These are phyloP conservation scores for Lindgomyces ingoldianus DNA, from an alignment of 495 filamentous ascomycete genomes.

Conservation along the genomic window DNA sequence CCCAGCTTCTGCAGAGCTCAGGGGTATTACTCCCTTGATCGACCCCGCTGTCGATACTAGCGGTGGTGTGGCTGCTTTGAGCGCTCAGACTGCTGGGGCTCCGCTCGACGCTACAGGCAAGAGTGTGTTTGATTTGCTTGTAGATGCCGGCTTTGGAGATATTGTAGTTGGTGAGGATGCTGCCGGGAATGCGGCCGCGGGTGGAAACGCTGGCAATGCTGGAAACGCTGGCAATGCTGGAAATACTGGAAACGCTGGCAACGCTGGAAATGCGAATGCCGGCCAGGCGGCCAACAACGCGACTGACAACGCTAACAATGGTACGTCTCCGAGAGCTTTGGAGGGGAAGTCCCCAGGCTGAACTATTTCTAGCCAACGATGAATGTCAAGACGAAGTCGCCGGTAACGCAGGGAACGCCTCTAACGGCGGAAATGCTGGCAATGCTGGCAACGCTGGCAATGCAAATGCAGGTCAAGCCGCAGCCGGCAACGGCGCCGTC, in stretches of 20 bases:
- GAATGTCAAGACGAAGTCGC: slow-evolving; percentile 1
- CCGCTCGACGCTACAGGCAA: slow-evolving; percentile 57
- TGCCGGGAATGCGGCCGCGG: slow-evolving; percentile 34
- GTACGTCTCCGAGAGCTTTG: neutral
- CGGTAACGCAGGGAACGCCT: neutral
- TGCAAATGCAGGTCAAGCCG: slow-evolving; percentile 15
- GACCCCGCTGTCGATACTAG: slow-evolving; percentile 58
- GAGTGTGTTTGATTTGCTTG: slow-evolving; percentile 58
- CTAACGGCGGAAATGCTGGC: neutral
- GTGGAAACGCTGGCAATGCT: neutral
- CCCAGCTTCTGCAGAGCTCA: slow-evolving; percentile 57
- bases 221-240: slow-evolving; percentile 16
- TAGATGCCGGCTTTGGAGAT: slow-evolving; percentile 57
- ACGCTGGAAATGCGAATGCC: slow-evolving; percentile 3
- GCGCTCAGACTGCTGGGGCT: slow-evolving; percentile 48
- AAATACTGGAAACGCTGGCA: neutral
- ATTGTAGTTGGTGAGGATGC: slow-evolving; percentile 45
- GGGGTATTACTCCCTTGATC: slow-evolving; percentile 62
- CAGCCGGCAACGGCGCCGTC: slow-evolving; percentile 19
- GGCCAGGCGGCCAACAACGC: neutral
- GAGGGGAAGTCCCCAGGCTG: no score
- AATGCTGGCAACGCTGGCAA: neutral
- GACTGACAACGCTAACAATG: slow-evolving; percentile 7
- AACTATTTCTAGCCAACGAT: no score
- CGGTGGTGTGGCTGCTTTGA: slow-evolving; percentile 57